phyloP scores from a whole-genome alignment of 2,329 filamentous ascomycete species.

The Teratosphaeria viscida region DNA sequence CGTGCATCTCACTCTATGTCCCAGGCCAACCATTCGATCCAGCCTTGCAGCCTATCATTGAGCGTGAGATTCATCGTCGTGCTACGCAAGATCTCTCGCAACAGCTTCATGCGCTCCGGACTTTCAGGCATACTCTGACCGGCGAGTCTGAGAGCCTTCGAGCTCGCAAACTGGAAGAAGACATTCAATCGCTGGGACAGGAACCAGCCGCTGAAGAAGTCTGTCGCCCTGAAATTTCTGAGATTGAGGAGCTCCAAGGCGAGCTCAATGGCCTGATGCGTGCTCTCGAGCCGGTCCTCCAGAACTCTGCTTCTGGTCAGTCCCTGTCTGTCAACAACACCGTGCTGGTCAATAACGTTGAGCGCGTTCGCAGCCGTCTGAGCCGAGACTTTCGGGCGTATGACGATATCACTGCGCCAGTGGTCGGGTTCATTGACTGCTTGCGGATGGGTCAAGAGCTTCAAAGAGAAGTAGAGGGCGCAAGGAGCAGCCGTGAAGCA shows the following conservation, averaged over 20 bases:
- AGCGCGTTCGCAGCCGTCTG: constrained; percentile 59
- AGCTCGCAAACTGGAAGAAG: constrained; percentile 50
- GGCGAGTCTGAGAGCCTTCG: constrained; percentile 60
- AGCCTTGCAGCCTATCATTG: constrained; percentile 50
- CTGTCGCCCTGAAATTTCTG: constrained; percentile 58
- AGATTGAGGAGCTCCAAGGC: constrained; percentile 63
- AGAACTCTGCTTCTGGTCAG: neutral
- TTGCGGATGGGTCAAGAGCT: constrained; percentile 35
- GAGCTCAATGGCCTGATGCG: constrained; percentile 49
- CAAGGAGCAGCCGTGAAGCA: neutral
- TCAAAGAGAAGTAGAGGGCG: neutral
- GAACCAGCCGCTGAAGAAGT: constrained; percentile 57
- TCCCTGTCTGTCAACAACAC: neutral
- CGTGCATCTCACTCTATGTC: constrained; percentile 68
- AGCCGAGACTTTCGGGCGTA: constrained; percentile 63
- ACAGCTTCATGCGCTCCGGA: constrained; percentile 50
- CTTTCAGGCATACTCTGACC: constrained; percentile 58
- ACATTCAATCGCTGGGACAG: constrained; percentile 54
- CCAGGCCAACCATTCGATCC: constrained; percentile 84
- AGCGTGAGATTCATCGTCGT: constrained; percentile 48
- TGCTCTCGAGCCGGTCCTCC: constrained; percentile 8
- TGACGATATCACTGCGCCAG: constrained; percentile 70
- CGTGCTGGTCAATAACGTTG: constrained; percentile 24
- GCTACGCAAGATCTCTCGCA: constrained; percentile 45
- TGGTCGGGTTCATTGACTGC: constrained; percentile 69